Percentiles rank a stretch among this genome's conserved stretches.
These are phyloP conservation scores for Picochlorum sp. DNA, from an alignment of 139 green algal genomes.

Conservation along the genomic window DNA sequence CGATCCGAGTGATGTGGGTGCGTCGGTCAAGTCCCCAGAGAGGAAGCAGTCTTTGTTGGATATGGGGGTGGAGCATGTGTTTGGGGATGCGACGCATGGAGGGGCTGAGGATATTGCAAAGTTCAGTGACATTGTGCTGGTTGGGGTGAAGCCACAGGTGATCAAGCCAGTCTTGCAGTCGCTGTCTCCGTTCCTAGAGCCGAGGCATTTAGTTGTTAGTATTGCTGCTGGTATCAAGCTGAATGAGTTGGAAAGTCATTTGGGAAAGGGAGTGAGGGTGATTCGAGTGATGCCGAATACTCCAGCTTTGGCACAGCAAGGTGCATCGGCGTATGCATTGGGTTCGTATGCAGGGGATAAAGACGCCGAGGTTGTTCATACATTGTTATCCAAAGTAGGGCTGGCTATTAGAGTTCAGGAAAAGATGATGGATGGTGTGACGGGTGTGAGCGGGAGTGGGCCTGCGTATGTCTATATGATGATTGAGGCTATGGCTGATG, in stretches of 20 bases:
- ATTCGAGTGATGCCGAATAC: slow-evolving; percentile 87
- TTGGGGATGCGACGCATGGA: slow-evolving; percentile 7
- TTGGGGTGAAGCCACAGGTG: slow-evolving; percentile 80
- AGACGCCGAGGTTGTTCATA: slow-evolving; percentile 50
- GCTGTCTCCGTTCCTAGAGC: slow-evolving; percentile 41
- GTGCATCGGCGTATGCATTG: slow-evolving; percentile 28
- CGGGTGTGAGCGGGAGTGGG: slow-evolving; percentile 76
- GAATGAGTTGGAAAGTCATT: slow-evolving; percentile 20
- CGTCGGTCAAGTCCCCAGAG: slow-evolving; percentile 8
- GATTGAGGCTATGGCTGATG: slow-evolving; percentile 72
- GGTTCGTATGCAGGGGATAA: slow-evolving; percentile 28
- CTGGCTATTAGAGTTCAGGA: slow-evolving; percentile 53
- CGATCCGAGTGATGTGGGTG: slow-evolving; percentile 14
- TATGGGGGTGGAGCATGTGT: slow-evolving; percentile 22
- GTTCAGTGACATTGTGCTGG: slow-evolving; percentile 9
- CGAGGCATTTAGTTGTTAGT: slow-evolving; percentile 61
- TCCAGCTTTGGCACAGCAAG: slow-evolving; percentile 73
- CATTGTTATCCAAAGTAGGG: slow-evolving; percentile 39
- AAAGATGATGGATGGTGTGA: slow-evolving; percentile 81
- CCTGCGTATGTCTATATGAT: slow-evolving; percentile 86
- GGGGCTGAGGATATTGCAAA: slow-evolving; percentile 7
- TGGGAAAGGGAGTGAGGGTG: slow-evolving; percentile 16
- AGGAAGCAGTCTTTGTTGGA: slow-evolving; percentile 17
- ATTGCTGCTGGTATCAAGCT: slow-evolving; percentile 88
- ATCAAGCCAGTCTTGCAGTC: slow-evolving; percentile 49